Evolutionary conservation across 2,329 filamentous ascomycete species (phyloP), one percentile per base, ranked within the genome.

Genomic region (Penicillium sp.): DNA sequence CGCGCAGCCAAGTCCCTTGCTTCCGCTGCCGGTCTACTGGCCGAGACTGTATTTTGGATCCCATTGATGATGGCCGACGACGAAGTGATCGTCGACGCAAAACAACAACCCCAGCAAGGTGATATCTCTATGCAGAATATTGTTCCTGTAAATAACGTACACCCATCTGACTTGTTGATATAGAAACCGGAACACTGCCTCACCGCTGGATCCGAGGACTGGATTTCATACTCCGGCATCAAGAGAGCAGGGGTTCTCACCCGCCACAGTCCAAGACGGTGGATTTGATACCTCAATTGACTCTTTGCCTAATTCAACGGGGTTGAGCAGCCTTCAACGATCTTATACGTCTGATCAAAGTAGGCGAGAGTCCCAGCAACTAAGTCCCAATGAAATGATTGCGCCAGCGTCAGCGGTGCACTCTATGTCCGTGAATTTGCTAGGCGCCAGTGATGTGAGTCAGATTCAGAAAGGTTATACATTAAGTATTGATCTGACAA

Each of bases 301-400:
- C 40, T 62, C 60, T 11, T 44, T 66, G 34, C 59, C 66, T 6
- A 53, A 61, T 46, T 48, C 62, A 7, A 55, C 62, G 29, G 40
- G 53, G 2, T 45, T 62, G 35, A 51, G 53, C 14, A 51, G 64
- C 16, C 51, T 63, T 7, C 57, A 60, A 30, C 47, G 64, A 10
- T 63, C 67, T n/a, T 61, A 65, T 30, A 58, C 62, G 2, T 55
- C 54, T 18, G 62, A 70, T 44, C 57, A 65, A 30, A 61, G 62
- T 57, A 63, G 65, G 4, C 62, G 63, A 1, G 69, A 72, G 10
- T 65, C 66, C 8, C 69, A 72, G 46, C 68, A 71, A 14, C 56
- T 72, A 11, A 71, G 64, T 26, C 67, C 70, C 1, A 68, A 69
- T 49, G 70, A 72, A 46, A 71, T 71, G 70, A 71, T 72, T 36